These are phyloP conservation scores for Amanita exitialis DNA, from an alignment of 768 basidiomycete species.

Conservation along the genomic window DNA sequence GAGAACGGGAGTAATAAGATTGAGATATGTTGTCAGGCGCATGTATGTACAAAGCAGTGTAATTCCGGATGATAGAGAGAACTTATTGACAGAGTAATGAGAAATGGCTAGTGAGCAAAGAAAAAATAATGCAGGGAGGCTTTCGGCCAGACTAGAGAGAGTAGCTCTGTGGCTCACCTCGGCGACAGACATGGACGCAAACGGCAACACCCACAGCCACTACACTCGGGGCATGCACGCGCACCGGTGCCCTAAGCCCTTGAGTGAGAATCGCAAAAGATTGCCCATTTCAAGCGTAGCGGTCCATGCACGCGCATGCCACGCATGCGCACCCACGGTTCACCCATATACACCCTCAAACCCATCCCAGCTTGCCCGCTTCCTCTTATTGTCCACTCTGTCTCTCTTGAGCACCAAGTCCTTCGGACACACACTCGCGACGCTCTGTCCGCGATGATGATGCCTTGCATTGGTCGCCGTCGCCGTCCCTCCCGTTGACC, in stretches of 20 bases:
- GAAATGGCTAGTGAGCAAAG: background rate
- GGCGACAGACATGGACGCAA: background rate
- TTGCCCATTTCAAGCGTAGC: background rate
- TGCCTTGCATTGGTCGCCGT: conserved; percentile 2
- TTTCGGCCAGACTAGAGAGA: background rate
- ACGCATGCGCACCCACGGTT: conserved; percentile 1
- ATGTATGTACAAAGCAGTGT: too few relatives aligned
- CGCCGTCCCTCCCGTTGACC: background rate
- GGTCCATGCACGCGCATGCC: conserved; percentile 1
- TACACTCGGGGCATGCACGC: background rate
- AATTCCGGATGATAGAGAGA: too few relatives aligned
- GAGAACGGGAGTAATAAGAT: too few relatives aligned
- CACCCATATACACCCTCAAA: conserved; percentile 7
- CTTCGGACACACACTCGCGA: conserved; percentile 23
- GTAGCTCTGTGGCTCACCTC: background rate
- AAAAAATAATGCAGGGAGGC: background rate
- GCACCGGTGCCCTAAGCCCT: conserved; percentile 4
- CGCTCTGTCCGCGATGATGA: conserved; percentile 31
- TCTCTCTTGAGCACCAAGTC: conserved; percentile 21
- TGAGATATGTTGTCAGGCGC: too few relatives aligned
- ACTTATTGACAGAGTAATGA: too few relatives aligned
- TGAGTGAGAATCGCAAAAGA: background rate
- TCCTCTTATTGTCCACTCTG: conserved; percentile 22
- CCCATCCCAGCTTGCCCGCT: conserved; percentile 34
- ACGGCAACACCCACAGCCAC: background rate